Percentiles rank a stretch among this genome's conserved stretches.
These are phyloP conservation scores for Blepharisma japonicum DNA, from an alignment of 73 alveolate genomes.

Conservation along the genomic window DNA sequence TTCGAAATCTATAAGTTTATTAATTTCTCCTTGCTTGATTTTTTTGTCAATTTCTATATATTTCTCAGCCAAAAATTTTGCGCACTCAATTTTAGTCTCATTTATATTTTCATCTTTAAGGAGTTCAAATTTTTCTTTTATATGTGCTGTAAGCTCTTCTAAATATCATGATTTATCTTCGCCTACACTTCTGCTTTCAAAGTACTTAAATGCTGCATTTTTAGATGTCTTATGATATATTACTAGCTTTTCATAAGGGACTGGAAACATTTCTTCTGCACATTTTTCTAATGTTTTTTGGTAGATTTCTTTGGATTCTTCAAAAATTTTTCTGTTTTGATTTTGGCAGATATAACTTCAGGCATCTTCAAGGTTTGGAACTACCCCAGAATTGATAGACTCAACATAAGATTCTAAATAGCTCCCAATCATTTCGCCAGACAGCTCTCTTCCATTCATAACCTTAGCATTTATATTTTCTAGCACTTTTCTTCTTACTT, in stretches of 20 bases:
- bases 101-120: slow-evolving; percentile 18
- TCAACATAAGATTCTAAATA: slow-evolving; percentile 60
- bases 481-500: slow-evolving; percentile 79
- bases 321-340: slow-evolving; percentile 58
- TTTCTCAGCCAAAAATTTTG: slow-evolving; percentile 56
- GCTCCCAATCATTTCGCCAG: slow-evolving; percentile 80
- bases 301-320: slow-evolving; percentile 54
- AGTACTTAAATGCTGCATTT: not conserved
- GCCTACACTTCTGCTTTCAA: slow-evolving; percentile 25
- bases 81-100: slow-evolving; percentile 34
- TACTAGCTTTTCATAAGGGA: not conserved
- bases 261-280: slow-evolving; percentile 30
- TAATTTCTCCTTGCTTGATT: slow-evolving; percentile 61
- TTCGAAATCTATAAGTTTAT: slow-evolving; percentile 56
- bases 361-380: slow-evolving; percentile 73
- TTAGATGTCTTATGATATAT: slow-evolving; percentile 14
- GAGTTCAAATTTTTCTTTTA: slow-evolving; percentile 1
- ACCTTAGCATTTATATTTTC: slow-evolving; percentile 82
- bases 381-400: slow-evolving; percentile 82
- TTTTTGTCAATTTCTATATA: slow-evolving; percentile 57
- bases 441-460: slow-evolving; percentile 78
- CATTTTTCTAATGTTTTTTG: slow-evolving; percentile 43
- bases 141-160: not conserved
- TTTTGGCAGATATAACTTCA: slow-evolving; percentile 77
- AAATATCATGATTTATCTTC: not conserved